Evolutionary conservation across 352 stramenopile genomes (phyloP), one percentile per base, ranked within the genome.

Genomic region (Phytopythium sindhum): DNA sequence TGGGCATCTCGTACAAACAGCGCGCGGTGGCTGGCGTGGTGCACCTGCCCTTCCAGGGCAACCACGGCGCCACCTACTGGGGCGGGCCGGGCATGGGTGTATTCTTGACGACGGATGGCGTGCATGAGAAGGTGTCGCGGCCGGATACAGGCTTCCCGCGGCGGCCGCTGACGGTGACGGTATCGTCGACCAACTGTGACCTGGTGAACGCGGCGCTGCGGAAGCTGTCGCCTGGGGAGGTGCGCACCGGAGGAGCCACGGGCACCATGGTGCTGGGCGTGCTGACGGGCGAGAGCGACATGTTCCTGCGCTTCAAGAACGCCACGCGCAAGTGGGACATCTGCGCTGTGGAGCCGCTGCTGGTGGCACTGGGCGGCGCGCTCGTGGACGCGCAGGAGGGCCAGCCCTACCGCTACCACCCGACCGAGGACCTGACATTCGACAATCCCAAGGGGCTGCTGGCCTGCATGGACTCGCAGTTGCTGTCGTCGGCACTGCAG

Each of bases 261-360:
- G 84, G 84, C 59, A 90, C 80, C 19, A 90, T 92, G 79, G 80
- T 88, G 55, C 74, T 90, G 26, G 74, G 70, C 23, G 81, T 92
- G 23, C 66, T 90, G 31, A 87, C 70, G 17, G 84, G 84, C 52
- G 63, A 70, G 24, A 86, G 76, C 60, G 81, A 92, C 69, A 70
- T 72, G 39, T 92, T 90, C 69, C 80, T 90, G 56, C 80, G 84
- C 45, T 87, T 89, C 63, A 84, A 83, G 23, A 73, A 81, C 33
- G 78, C 78, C 6, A 92, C 84, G 51, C 86, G 86, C 60, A 86
- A 86, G 59, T 92, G 84, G 84, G 84, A 92, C 69, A 90, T 90
- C 54, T 92, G 84, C 59, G 84, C 82, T 2, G 68, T 90, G 10
- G 84, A 92, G 68, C 78, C 84, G 28, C 62, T 92, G 41, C 67